Conservation (phyloP, 2,329 filamentous ascomycete genomes). For the Scedosporium boydii region DNA sequence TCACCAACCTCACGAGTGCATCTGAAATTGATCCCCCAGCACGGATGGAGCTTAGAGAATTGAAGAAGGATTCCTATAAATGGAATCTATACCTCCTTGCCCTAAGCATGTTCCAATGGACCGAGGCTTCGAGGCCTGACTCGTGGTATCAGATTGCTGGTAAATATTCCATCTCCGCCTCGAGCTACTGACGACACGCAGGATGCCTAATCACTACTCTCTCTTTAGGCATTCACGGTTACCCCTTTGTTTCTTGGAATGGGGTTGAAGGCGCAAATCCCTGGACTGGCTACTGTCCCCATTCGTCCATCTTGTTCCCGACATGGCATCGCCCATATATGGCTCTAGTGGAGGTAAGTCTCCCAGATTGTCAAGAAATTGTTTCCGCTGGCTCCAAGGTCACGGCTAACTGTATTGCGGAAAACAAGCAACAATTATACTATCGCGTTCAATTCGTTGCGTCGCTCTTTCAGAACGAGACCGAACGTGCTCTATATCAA, state of each 20-base stretch:
- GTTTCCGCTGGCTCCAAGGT: neutral
- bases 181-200: neutral
- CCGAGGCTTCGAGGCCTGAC: conserved; percentile 49
- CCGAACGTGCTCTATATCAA: conserved; percentile 38
- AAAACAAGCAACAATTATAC: conserved; percentile 10
- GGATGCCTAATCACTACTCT: neutral
- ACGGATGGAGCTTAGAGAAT: conserved; percentile 58
- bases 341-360: conserved; percentile 43
- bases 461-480: conserved; percentile 34
- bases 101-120: conserved; percentile 61
- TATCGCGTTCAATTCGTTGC: conserved; percentile 27
- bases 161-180: conserved; percentile 25
- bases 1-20: neutral
- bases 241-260: conserved; percentile 51
- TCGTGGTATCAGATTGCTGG: conserved; percentile 76
- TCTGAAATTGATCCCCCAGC: conserved; percentile 20
- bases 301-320: conserved; percentile 66
- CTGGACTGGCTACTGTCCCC: conserved; percentile 64
- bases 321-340: conserved; percentile 81
- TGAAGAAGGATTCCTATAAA: conserved; percentile 53
- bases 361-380: neutral
- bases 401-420: neutral
- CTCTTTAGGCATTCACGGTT: conserved; percentile 64
- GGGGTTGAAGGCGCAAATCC: conserved; percentile 32
- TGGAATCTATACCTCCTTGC: conserved; percentile 73